Evolutionary conservation across 345 rosid species (phyloP).

Genomic region (Angophora floribunda): DNA sequence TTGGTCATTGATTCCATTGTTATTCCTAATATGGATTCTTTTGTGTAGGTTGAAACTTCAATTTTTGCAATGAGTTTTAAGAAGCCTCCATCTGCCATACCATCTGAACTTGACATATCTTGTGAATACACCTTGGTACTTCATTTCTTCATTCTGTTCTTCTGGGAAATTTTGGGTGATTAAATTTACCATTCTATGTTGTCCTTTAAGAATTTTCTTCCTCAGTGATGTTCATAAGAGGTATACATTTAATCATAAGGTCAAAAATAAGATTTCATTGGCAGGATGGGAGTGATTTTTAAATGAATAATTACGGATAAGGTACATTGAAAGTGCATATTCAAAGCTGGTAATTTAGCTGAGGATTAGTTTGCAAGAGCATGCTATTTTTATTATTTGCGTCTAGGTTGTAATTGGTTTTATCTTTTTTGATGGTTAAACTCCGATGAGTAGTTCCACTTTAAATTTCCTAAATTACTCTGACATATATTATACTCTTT

Average conservation of each 20-base stretch:
- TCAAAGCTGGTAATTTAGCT: not conserved
- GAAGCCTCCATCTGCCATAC: constrained; percentile 39
- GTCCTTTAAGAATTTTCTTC: not conserved
- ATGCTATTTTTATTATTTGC: not conserved
- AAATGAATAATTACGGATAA: not conserved
- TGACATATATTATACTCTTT: not conserved
- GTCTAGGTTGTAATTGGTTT: not conserved
- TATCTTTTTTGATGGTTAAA: not conserved
- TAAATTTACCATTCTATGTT: not conserved
- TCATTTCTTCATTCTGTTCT: not conserved
- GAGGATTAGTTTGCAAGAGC: not conserved
- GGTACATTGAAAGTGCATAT: not conserved
- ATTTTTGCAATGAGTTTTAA: constrained; percentile 84
- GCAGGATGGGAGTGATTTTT: not conserved
- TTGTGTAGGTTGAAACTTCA: constrained; percentile 80
- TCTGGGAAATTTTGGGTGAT: not conserved
- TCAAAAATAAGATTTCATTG: not conserved
- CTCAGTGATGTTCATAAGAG: not conserved
- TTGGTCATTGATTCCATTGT: not conserved
- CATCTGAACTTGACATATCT: constrained; percentile 58
- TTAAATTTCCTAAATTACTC: not conserved
- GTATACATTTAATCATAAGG: not conserved
- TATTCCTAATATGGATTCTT: constrained; percentile 3
- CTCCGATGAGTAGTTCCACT: not conserved
- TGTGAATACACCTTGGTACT: constrained; percentile 52